Evolutionary conservation across 2,329 filamentous ascomycete species (phyloP).

Genomic region (Fusarium sp.): DNA sequence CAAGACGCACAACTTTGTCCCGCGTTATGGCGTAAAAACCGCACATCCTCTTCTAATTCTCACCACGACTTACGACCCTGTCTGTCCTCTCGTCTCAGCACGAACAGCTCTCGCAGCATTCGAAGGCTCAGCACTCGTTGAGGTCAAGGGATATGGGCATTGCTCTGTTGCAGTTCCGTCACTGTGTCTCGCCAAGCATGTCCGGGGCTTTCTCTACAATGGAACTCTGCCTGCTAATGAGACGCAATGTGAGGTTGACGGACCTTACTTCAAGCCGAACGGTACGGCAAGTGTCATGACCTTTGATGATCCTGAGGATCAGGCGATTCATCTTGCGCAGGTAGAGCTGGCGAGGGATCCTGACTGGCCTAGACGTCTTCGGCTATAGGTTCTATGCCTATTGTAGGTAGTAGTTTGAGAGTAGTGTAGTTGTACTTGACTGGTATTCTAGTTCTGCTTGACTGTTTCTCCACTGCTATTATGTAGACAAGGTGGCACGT

Average conservation of each 20-base stretch:
- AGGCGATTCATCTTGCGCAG: slow-evolving; percentile 35
- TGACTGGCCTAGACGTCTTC: slow-evolving; percentile 17
- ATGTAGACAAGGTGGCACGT: too few species aligned
- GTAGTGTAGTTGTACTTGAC: background rate
- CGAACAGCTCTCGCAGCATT: slow-evolving; percentile 50
- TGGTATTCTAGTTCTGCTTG: too few species aligned
- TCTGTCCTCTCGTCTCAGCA: slow-evolving; percentile 60
- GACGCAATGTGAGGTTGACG: slow-evolving; percentile 53
- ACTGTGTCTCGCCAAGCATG: slow-evolving; percentile 49
- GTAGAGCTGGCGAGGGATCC: slow-evolving; percentile 27
- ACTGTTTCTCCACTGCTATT: too few species aligned
- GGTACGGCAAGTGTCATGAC: background rate
- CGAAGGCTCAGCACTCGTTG: slow-evolving; percentile 52
- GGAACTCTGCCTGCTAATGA: slow-evolving; percentile 52
- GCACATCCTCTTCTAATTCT: slow-evolving; percentile 48
- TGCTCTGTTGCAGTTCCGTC: slow-evolving; percentile 54
- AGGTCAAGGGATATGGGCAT: slow-evolving; percentile 57
- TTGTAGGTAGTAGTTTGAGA: too few species aligned
- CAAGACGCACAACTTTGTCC: slow-evolving; percentile 45
- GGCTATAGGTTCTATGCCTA: background rate
- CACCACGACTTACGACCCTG: slow-evolving; percentile 55
- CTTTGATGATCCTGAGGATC: slow-evolving; percentile 20
- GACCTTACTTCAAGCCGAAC: slow-evolving; percentile 49
- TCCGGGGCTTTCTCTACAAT: slow-evolving; percentile 51
- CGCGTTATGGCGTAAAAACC: slow-evolving; percentile 48